These are phyloP conservation scores for Geosmithia putterillii DNA, from an alignment of 2,329 filamentous ascomycete species.

Conservation along the genomic window DNA sequence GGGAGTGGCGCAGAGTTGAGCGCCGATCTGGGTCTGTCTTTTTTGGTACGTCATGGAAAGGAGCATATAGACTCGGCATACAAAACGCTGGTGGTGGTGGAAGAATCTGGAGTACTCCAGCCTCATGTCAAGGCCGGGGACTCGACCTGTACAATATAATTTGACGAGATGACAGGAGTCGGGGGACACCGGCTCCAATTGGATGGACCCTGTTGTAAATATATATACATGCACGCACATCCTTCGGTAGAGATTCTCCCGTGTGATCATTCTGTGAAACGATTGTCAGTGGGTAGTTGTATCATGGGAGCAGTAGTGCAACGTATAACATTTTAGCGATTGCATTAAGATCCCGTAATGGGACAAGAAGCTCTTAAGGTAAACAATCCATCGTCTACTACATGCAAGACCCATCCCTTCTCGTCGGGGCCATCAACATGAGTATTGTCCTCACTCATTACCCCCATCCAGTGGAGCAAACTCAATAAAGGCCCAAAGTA, in stretches of 20 bases:
- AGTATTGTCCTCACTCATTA: too few species aligned
- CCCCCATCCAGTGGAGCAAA: too few species aligned
- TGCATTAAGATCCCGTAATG: too few species aligned
- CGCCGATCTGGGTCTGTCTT: not conserved
- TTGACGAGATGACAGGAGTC: not conserved
- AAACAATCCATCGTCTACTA: too few species aligned
- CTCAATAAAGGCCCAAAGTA: too few species aligned
- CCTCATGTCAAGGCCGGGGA: not conserved
- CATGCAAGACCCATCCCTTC: too few species aligned
- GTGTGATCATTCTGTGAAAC: too few species aligned
- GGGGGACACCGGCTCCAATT: not conserved
- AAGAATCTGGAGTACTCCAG: not conserved
- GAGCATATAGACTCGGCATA: slow-evolving; percentile 9
- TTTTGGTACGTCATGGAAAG: slow-evolving; percentile 1
- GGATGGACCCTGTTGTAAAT: not conserved
- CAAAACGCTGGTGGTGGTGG: not conserved
- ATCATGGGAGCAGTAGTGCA: too few species aligned
- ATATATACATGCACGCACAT: not conserved
- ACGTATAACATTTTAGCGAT: too few species aligned
- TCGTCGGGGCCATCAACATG: too few species aligned
- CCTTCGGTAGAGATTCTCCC: not conserved
- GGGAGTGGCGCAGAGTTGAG: not conserved
- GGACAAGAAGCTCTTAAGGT: too few species aligned
- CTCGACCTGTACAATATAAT: not conserved
- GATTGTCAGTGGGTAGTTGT: too few species aligned